A percentile compares a stretch with the other conserved stretches of the same genome.
These are phyloP conservation scores for Trichophyton equinum DNA, from an alignment of 2,329 filamentous ascomycete genomes.

Conservation along the genomic window DNA sequence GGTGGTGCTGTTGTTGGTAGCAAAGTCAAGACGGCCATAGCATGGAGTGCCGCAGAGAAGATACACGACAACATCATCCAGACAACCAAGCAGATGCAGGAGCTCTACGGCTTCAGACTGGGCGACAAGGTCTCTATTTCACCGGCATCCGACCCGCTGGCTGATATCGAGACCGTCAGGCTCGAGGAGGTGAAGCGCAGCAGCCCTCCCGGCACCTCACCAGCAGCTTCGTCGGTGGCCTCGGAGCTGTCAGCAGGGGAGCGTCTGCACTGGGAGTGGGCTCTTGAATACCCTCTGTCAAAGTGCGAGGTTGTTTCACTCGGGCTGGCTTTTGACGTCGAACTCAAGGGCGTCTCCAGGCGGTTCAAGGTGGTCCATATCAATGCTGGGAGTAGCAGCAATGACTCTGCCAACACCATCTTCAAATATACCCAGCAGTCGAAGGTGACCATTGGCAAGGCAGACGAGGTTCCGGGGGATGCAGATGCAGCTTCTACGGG, in stretches of 20 bases:
- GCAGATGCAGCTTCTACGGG: slow-evolving; percentile 5
- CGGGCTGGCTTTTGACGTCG: slow-evolving; percentile 57
- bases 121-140: slow-evolving; percentile 55
- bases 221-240: slow-evolving; percentile 9
- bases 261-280: slow-evolving; percentile 37
- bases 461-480: slow-evolving; percentile 12
- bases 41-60: slow-evolving; percentile 49
- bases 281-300: slow-evolving; percentile 32
- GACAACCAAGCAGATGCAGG: slow-evolving; percentile 61
- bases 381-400: slow-evolving; percentile 35
- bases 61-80: slow-evolving; percentile 56
- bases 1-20: slow-evolving; percentile 20
- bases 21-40: slow-evolving; percentile 44
- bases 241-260: slow-evolving; percentile 25
- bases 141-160: slow-evolving; percentile 39
- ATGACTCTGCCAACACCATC: slow-evolving; percentile 27
- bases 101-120: slow-evolving; percentile 58
- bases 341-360: slow-evolving; percentile 44
- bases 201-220: background rate
- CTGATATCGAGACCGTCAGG: slow-evolving; percentile 46
- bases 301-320: slow-evolving; percentile 56
- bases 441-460: slow-evolving; percentile 23
- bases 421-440: slow-evolving; percentile 26
- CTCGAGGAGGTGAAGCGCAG: slow-evolving; percentile 42
- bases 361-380: slow-evolving; percentile 52